Evolutionary conservation across 2,329 filamentous ascomycete species (phyloP).

Genomic region (Didymella glomerata): DNA sequence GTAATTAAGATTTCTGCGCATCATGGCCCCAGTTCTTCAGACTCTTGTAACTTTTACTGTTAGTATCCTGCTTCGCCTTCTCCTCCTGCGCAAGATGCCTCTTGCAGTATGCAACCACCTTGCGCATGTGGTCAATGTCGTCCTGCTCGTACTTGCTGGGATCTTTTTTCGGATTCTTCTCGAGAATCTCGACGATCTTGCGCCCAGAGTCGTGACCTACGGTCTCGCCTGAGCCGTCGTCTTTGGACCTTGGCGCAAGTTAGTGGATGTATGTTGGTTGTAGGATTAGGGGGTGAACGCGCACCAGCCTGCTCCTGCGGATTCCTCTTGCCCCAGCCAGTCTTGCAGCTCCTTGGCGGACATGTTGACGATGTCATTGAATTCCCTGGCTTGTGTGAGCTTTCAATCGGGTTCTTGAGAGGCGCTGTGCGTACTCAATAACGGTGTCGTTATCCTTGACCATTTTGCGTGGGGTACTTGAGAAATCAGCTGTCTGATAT

Average conservation of each 20-base stretch:
- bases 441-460: slow-evolving; percentile 62
- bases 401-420: neutral
- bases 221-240: slow-evolving; percentile 64
- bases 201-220: slow-evolving; percentile 70
- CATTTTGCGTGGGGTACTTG: slow-evolving; percentile 49
- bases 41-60: slow-evolving; percentile 63
- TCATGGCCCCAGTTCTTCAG: slow-evolving; percentile 50
- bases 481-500: neutral
- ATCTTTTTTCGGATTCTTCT: slow-evolving; percentile 67
- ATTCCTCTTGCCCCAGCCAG: slow-evolving; percentile 69
- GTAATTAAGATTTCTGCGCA: slow-evolving; percentile 36
- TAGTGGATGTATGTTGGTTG: too few relatives aligned
- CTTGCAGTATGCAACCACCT: slow-evolving; percentile 71
- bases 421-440: slow-evolving; percentile 52
- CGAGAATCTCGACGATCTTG: slow-evolving; percentile 69
- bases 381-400: slow-evolving; percentile 58
- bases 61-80: slow-evolving; percentile 63
- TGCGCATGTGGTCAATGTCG: slow-evolving; percentile 68
- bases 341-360: slow-evolving; percentile 65
- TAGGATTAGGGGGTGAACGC: too few relatives aligned
- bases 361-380: slow-evolving; percentile 74
- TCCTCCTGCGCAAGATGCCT: slow-evolving; percentile 72
- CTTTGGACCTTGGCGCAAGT: too few relatives aligned
- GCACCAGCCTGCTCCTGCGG: slow-evolving; percentile 66
- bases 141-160: slow-evolving; percentile 65